Evolutionary conservation across 495 filamentous ascomycete genomes (phyloP).

Genomic region (Aspergillus nanangensis): DNA sequence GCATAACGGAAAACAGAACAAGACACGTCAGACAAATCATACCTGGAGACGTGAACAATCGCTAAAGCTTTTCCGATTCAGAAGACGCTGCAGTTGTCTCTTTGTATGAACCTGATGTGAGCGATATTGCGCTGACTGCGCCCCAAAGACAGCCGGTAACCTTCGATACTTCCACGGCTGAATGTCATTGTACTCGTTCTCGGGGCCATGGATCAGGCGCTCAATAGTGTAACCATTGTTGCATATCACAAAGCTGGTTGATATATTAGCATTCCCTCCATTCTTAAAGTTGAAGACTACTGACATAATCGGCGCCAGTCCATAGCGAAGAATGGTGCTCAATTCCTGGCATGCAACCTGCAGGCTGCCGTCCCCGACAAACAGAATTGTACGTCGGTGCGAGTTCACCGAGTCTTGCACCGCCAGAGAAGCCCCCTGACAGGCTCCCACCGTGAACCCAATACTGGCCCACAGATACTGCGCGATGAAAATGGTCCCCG

Average conservation of each 20-base stretch:
- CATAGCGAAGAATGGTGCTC: slow-evolving; percentile 58
- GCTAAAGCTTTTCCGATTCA: no score
- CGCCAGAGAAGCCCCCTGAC: slow-evolving; percentile 45
- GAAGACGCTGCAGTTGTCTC: no score
- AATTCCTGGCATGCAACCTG: slow-evolving; percentile 78
- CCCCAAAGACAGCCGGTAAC: not conserved
- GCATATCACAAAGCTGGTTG: not conserved
- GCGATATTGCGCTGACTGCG: no score
- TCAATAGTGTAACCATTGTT: not conserved
- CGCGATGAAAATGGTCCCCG: slow-evolving; percentile 25
- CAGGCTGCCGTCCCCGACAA: slow-evolving; percentile 79
- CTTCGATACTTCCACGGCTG: not conserved
- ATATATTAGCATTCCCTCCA: not conserved
- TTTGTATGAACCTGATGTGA: no score
- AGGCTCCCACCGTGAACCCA: slow-evolving; percentile 45
- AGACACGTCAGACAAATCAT: no score
- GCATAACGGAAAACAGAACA: no score
- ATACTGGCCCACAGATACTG: slow-evolving; percentile 40
- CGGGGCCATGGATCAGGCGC: not conserved
- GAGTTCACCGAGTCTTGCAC: slow-evolving; percentile 15
- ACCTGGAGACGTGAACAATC: no score
- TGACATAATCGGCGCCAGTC: not conserved
- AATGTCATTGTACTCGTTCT: not conserved
- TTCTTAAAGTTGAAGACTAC: not conserved
- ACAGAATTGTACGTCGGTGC: slow-evolving; percentile 41